A percentile compares a stretch with the other conserved stretches of the same genome.
Evolutionary conservation across 2,329 filamentous ascomycete species (phyloP).

Genomic region (Aspergillus aculeatus): DNA sequence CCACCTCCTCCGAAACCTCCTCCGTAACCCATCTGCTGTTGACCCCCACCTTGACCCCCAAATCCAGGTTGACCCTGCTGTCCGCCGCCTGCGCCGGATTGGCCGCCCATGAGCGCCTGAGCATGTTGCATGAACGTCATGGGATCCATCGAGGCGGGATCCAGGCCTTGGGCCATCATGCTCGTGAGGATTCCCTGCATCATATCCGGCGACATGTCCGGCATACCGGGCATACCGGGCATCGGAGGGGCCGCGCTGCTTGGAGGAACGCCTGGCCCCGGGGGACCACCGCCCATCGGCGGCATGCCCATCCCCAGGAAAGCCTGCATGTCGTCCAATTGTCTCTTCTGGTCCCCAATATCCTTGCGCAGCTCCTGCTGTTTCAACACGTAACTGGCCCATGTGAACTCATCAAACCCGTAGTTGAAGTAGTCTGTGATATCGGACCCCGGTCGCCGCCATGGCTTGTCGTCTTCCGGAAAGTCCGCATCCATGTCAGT

Average conservation of each 20-base stretch:
- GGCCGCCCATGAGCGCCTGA: conserved; percentile 50
- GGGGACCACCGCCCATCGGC: conserved; percentile 43
- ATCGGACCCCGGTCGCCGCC: conserved; percentile 91
- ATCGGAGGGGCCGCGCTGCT: conserved; percentile 34
- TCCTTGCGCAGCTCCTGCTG: conserved; percentile 77
- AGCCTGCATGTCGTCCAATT: conserved; percentile 60
- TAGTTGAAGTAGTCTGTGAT: conserved; percentile 99
- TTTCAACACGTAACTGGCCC: conserved; percentile 89
- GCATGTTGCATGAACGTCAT: conserved; percentile 55
- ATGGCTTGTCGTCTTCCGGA: conserved; percentile 82
- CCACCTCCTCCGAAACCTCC: conserved; percentile 42
- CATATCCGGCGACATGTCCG: conserved; percentile 55
- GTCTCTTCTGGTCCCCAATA: conserved; percentile 75
- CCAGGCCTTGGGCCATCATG: conserved; percentile 55
- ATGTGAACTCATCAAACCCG: conserved; percentile 97
- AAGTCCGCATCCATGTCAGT: conserved; percentile 74
- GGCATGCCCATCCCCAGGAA: conserved; percentile 55
- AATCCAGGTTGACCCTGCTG: conserved; percentile 38
- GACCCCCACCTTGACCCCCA: conserved; percentile 37
- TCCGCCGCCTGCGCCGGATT: conserved; percentile 39
- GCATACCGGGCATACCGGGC: conserved; percentile 45
- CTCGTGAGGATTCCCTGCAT: conserved; percentile 59
- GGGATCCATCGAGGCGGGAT: conserved; percentile 55
- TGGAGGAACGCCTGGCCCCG: conserved; percentile 26
- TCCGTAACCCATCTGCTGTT: conserved; percentile 44